Evolutionary conservation across 352 stramenopile genomes (phyloP).

Genomic region (Globisporangium yorkense): DNA sequence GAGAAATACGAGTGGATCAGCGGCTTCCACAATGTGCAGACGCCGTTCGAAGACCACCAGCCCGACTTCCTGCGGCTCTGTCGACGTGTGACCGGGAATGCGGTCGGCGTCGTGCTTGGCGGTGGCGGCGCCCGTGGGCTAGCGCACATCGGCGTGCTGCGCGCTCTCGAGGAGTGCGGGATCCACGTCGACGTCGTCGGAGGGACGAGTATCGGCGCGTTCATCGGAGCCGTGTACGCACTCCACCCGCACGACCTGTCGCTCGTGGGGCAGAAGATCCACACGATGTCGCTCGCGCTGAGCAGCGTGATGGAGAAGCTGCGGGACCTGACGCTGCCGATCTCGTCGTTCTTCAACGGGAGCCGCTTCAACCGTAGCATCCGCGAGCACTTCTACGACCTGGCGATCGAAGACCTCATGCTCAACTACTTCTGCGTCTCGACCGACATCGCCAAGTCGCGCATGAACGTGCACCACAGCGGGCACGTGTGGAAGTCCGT

Average conservation of each 20-base stretch:
- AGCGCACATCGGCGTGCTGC: constrained; percentile 92
- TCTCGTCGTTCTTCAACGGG: constrained; percentile 88
- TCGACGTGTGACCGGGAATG: constrained; percentile 88
- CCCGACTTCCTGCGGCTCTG: constrained; percentile 83
- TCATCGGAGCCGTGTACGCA: constrained; percentile 79
- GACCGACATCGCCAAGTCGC: constrained; percentile 88
- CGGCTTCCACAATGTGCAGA: constrained; percentile 81
- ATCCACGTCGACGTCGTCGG: constrained; percentile 93
- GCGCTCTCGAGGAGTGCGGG: constrained; percentile 88
- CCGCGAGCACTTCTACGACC: constrained; percentile 61
- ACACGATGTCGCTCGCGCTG: constrained; percentile 47
- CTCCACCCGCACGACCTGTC: constrained; percentile 65
- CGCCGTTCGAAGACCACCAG: constrained; percentile 65
- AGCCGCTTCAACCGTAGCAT: constrained; percentile 79
- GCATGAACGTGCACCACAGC: constrained; percentile 83
- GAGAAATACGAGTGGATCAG: constrained; percentile 87
- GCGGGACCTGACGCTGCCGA: constrained; percentile 81
- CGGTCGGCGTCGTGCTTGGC: constrained; percentile 91
- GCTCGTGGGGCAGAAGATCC: constrained; percentile 51
- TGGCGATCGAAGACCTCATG: constrained; percentile 87
- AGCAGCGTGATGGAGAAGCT: constrained; percentile 76
- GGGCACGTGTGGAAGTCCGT: constrained; percentile 89
- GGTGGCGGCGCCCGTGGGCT: constrained; percentile 91
- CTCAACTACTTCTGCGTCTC: constrained; percentile 92
- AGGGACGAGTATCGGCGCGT: constrained; percentile 88